phyloP scores from a whole-genome alignment of 805 yeast genomes.

The Starmerella floricola region DNA sequence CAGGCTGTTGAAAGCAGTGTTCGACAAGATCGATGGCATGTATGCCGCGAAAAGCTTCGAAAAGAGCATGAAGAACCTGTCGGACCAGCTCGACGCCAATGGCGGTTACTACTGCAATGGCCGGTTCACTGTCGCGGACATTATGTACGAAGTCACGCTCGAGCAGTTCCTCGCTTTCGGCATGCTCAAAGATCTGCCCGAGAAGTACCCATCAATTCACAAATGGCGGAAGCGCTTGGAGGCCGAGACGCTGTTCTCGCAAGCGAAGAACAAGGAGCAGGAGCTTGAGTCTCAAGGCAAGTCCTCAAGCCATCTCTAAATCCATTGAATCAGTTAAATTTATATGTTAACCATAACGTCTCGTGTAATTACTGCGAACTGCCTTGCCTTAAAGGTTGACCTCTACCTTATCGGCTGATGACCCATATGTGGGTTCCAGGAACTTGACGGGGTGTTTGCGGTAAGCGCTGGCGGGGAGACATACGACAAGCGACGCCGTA shows the following conservation, averaged over 20 bases:
- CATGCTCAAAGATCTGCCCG: constrained; percentile 1
- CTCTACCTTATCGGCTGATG: neutral
- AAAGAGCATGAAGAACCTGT: constrained; percentile 33
- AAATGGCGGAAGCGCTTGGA: constrained; percentile 16
- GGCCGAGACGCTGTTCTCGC: constrained; percentile 8
- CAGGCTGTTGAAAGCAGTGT: constrained; percentile 33
- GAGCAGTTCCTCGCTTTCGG: constrained; percentile 7
- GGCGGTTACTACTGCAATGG: constrained; percentile 50
- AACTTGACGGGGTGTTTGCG: constrained; percentile 19
- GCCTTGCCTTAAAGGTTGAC: neutral
- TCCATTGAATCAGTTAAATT: too few relatives aligned
- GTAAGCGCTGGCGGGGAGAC: constrained; percentile 21
- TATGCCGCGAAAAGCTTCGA: constrained; percentile 41
- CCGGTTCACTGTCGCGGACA: constrained; percentile 49
- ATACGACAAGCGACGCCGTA: constrained; percentile 13
- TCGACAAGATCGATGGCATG: constrained; percentile 37
- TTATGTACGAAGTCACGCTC: constrained; percentile 29
- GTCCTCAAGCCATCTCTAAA: neutral
- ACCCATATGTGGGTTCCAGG: constrained; percentile 5
- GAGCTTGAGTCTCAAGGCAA: constrained; percentile 6
- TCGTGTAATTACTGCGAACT: too few relatives aligned
- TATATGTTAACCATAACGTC: too few relatives aligned
- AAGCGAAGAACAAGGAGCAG: constrained; percentile 9
- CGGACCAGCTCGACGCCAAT: constrained; percentile 33
- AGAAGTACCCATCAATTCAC: constrained; percentile 16